Evolutionary conservation across 108 stramenopile genomes (phyloP).

Genomic region (Pseudonitzschia multiseries): DNA sequence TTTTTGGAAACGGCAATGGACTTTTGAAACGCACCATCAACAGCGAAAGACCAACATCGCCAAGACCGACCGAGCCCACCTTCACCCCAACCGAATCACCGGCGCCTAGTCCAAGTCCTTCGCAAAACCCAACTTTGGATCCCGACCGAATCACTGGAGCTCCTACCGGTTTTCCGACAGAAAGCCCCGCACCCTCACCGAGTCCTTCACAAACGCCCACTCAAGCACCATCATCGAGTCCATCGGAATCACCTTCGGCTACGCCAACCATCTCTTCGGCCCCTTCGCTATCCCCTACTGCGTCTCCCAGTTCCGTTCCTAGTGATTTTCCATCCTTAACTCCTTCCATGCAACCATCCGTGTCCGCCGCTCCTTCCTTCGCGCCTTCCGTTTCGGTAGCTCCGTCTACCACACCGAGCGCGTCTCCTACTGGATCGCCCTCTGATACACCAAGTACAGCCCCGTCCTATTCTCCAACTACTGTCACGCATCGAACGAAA

Average conservation of each 20-base stretch:
- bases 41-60: neutral
- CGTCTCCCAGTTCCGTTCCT: slow-evolving; percentile 12
- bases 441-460: slow-evolving; percentile 10
- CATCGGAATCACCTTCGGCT: slow-evolving; percentile 13
- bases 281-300: slow-evolving; percentile 16
- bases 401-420: slow-evolving; percentile 17
- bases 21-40: neutral
- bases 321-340: slow-evolving; percentile 4
- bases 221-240: slow-evolving; percentile 8
- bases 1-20: neutral
- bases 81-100: slow-evolving; percentile 15
- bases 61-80: slow-evolving; percentile 7
- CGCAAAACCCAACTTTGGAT: neutral
- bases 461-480: slow-evolving; percentile 25
- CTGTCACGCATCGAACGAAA: slow-evolving; percentile 28
- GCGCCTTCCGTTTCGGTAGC: neutral
- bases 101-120: slow-evolving; percentile 18
- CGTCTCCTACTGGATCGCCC: neutral
- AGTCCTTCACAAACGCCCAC: slow-evolving; percentile 16
- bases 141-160: neutral
- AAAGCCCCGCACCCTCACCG: slow-evolving; percentile 23
- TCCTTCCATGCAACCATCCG: slow-evolving; percentile 14
- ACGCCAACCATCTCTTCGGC: slow-evolving; percentile 6
- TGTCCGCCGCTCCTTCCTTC: slow-evolving; percentile 2
- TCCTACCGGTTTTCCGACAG: slow-evolving; percentile 16